phyloP scores from a whole-genome alignment of 805 yeast species.

The Yamadazyma takamatsuzukensis region DNA sequence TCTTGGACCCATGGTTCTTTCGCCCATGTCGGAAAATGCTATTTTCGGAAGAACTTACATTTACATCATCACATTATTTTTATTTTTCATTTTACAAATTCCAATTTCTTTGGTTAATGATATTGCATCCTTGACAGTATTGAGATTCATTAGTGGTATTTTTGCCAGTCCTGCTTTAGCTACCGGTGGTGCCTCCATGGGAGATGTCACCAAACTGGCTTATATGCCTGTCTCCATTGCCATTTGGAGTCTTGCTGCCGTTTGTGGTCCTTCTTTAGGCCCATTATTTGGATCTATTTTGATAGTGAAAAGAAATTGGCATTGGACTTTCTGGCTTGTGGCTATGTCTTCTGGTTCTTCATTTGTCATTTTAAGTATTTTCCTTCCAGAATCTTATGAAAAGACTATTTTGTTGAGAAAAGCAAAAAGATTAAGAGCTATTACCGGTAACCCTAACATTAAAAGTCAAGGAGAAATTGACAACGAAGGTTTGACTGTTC shows the following conservation, averaged over 20 bases:
- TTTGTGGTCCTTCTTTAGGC: slow-evolving; percentile 53
- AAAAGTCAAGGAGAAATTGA: slow-evolving; percentile 38
- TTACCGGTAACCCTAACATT: slow-evolving; percentile 48
- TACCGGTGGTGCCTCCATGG: slow-evolving; percentile 56
- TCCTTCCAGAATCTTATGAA: slow-evolving; percentile 49
- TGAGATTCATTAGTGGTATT: slow-evolving; percentile 53
- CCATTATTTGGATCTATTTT: slow-evolving; percentile 55
- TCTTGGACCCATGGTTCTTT: slow-evolving; percentile 56
- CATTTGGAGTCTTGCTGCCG: slow-evolving; percentile 51
- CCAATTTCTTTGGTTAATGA: slow-evolving; percentile 52
- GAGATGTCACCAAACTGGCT: slow-evolving; percentile 44
- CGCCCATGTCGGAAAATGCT: slow-evolving; percentile 59
- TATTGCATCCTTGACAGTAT: slow-evolving; percentile 47
- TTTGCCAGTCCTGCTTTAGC: slow-evolving; percentile 57
- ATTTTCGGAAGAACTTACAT: slow-evolving; percentile 51
- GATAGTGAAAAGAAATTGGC: slow-evolving; percentile 19
- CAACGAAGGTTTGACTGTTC: slow-evolving; percentile 17
- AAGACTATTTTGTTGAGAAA: slow-evolving; percentile 44
- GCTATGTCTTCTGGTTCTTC: slow-evolving; percentile 21
- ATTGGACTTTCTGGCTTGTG: slow-evolving; percentile 51
- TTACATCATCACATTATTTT: slow-evolving; percentile 45
- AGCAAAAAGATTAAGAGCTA: slow-evolving; percentile 43
- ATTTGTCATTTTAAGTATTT: slow-evolving; percentile 23
- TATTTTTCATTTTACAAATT: slow-evolving; percentile 52
- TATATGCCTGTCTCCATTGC: slow-evolving; percentile 45